A percentile compares a stretch with the other conserved stretches of the same genome.
Conservation (phyloP, 176 grass and related monocot genomes). For the Neostapfia colusana region DNA sequence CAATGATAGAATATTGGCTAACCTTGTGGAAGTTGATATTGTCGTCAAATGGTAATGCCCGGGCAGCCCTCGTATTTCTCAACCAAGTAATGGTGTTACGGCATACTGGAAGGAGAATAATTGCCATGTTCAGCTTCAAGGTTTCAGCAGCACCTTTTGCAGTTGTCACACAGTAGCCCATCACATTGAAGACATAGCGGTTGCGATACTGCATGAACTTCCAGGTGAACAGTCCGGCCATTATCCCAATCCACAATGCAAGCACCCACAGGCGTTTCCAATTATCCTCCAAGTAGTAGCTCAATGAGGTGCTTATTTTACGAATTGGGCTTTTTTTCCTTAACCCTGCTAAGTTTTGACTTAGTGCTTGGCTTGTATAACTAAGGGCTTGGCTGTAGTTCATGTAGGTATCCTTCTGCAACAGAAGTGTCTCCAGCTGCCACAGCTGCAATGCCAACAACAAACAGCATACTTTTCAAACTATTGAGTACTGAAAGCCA, state of each 20-base stretch:
- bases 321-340: constrained; percentile 64
- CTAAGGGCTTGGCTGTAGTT: constrained; percentile 96
- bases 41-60: constrained; percentile 87
- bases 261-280: constrained; percentile 96
- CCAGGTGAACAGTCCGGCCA: constrained; percentile 85
- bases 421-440: constrained; percentile 89
- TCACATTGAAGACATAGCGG: constrained; percentile 73
- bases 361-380: constrained; percentile 92
- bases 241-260: constrained; percentile 72
- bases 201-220: constrained; percentile 90
- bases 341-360: constrained; percentile 76
- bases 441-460: constrained; percentile 65
- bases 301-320: constrained; percentile 69
- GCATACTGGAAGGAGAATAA: constrained; percentile 91
- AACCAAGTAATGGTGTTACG: constrained; percentile 98
- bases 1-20: constrained; percentile 29
- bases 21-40: constrained; percentile 99
- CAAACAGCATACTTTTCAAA: background rate
- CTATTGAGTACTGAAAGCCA: background rate
- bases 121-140: constrained; percentile 95
- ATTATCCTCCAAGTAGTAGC: constrained; percentile 91
- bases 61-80: constrained; percentile 72
- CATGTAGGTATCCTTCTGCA: constrained; percentile 95
- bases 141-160: constrained; percentile 98
- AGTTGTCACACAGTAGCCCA: constrained; percentile 89